Conservation (phyloP, 2,329 filamentous ascomycete genomes). For the Fusarium coicis region DNA sequence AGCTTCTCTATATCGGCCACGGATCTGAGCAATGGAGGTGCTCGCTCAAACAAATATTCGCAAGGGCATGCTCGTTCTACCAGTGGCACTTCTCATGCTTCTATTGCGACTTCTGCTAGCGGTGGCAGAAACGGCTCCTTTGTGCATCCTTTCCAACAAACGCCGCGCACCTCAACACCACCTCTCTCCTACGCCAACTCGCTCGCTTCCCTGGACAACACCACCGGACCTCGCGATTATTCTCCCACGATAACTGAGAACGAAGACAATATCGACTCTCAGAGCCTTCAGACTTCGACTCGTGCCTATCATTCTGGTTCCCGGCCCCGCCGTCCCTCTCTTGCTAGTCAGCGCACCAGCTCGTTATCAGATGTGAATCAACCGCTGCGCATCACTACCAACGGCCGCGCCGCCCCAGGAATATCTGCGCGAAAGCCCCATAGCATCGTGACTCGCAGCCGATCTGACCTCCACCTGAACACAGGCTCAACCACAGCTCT, state of each 20-base stretch:
- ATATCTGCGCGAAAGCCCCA: conserved; percentile 54
- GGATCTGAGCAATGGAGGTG: conserved; percentile 46
- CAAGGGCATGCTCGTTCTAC: conserved; percentile 69
- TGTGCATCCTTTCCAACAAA: conserved; percentile 74
- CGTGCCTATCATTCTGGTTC: conserved; percentile 38
- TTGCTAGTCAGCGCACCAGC: conserved; percentile 49
- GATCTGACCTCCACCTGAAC: conserved; percentile 59
- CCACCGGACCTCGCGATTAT: conserved; percentile 57
- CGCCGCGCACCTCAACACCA: conserved; percentile 68
- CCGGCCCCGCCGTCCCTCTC: conserved; percentile 46
- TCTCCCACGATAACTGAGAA: conserved; percentile 67
- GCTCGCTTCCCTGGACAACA: conserved; percentile 61
- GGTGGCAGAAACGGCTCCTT: conserved; percentile 63
- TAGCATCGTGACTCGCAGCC: conserved; percentile 51
- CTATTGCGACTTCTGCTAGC: conserved; percentile 65
- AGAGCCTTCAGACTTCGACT: conserved; percentile 26
- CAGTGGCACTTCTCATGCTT: conserved; percentile 67
- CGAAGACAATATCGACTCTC: conserved; percentile 55
- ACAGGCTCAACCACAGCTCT: conserved; percentile 43
- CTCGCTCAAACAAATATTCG: conserved; percentile 56
- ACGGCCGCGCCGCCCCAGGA: conserved; percentile 44
- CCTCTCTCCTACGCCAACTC: conserved; percentile 69
- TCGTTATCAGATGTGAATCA: conserved; percentile 50
- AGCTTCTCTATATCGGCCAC: conserved; percentile 57
- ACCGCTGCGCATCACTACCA: conserved; percentile 40